phyloP scores from a whole-genome alignment of 164 flowering plant species.

The Platanus orientalis region DNA sequence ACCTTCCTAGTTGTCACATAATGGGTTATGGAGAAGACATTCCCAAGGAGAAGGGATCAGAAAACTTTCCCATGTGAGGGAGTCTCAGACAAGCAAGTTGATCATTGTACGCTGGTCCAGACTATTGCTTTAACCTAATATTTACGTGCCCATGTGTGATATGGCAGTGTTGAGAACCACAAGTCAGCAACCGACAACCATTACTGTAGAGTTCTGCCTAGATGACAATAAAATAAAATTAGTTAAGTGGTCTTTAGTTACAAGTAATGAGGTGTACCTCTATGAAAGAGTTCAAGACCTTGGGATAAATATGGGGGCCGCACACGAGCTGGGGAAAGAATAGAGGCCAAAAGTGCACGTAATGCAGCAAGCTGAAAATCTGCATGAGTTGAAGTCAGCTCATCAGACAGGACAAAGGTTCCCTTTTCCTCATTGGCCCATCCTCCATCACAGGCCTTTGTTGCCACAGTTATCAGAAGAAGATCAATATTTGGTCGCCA shows the following conservation, averaged over 20 bases:
- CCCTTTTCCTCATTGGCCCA: slow-evolving; percentile 35
- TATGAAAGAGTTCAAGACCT: slow-evolving; percentile 71
- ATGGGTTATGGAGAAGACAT: too few relatives aligned
- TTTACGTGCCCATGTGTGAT: too few relatives aligned
- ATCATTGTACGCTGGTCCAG: too few relatives aligned
- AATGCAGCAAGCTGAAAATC: slow-evolving; percentile 77
- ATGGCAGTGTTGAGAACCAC: too few relatives aligned
- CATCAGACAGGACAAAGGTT: slow-evolving; percentile 20
- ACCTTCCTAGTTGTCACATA: too few relatives aligned
- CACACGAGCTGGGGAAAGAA: slow-evolving; percentile 59
- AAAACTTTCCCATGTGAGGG: too few relatives aligned
- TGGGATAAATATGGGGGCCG: slow-evolving; percentile 63
- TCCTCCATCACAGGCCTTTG: slow-evolving; percentile 49
- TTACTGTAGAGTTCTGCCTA: too few relatives aligned
- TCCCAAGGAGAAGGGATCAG: too few relatives aligned
- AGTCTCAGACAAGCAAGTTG: too few relatives aligned
- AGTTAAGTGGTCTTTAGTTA: background rate
- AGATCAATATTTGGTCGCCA: slow-evolving; percentile 57
- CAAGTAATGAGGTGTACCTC: slow-evolving; percentile 41
- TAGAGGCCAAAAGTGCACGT: slow-evolving; percentile 71
- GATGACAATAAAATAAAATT: too few relatives aligned
- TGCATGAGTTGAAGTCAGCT: slow-evolving; percentile 25
- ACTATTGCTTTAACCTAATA: too few relatives aligned
- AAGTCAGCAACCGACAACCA: too few relatives aligned
- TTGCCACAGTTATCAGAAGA: slow-evolving; percentile 51